Base-by-base conservation (phyloP, 345 rosid species). In the Toxicodendron radicans region DNA sequence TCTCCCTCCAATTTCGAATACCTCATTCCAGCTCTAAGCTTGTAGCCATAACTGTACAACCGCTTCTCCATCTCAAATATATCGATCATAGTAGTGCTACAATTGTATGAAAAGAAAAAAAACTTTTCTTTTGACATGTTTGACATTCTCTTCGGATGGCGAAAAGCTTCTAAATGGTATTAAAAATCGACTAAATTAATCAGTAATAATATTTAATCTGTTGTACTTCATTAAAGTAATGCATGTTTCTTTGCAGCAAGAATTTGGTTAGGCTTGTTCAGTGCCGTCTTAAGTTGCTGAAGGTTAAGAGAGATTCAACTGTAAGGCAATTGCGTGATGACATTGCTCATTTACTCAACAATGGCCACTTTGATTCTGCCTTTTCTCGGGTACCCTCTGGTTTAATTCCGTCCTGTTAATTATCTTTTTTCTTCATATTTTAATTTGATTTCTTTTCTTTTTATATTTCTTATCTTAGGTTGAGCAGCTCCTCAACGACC, bases 111-210 rank as follows among this genome's bases (percentile, higher is more conserved):
- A 27, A 27, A n/a, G n/a, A 27, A 27, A n/a, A 27, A 27, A 27
- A 27, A 27, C 30, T 12, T 11, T 1, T 12, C 17, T 11, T 12
- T 60, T 30, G 75, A 71, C 56, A 77, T 71, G 78, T 56, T 74
- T 21, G 67, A 43, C 33, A 2, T 43, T 43, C 60, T 74, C 10
- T 72, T 57, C 41, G 60, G 79, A 75, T 71, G 81, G 79, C 65
- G 68, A 51, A 71, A 67, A 49, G 77, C 81, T 56, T 71, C 77
- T 0, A 60, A 73, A 78, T 82, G 79, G 81, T 71, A 10, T 27
- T 33, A 18, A 21, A 2, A 48, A 53, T 45, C 16, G 23, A 0
- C 3, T 5, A 21, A 24, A 3, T 41, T 64, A 7, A 56, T 27
- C 23, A 24, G n/a, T 21, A 52, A 51, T 51, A 49, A 21, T 21